These are phyloP conservation scores for Penicillium waksmanii DNA, from an alignment of 495 filamentous ascomycete genomes.

Conservation along the genomic window DNA sequence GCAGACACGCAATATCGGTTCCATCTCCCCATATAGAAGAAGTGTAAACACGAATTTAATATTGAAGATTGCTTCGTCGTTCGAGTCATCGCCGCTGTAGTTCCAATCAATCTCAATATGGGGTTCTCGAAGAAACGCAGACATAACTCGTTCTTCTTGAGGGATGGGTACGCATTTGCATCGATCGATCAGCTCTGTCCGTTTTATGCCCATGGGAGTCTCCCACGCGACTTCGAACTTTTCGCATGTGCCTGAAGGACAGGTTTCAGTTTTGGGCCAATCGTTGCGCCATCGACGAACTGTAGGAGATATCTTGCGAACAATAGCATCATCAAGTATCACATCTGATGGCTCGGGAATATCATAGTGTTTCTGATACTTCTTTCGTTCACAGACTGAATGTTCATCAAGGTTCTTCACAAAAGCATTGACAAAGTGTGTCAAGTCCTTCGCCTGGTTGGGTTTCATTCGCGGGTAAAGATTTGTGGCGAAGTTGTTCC, in stretches of 20 bases:
- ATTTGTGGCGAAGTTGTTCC: constrained; percentile 6
- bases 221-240: background rate
- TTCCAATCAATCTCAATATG: constrained; percentile 4
- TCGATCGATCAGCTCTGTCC: background rate
- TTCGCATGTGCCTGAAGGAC: background rate
- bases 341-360: background rate
- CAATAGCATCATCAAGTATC: background rate
- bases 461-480: constrained; percentile 19
- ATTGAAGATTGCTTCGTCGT: constrained; percentile 15
- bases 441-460: constrained; percentile 23
- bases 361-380: constrained; percentile 18
- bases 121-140: constrained; percentile 16
- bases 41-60: constrained; percentile 27
- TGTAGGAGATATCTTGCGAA: background rate
- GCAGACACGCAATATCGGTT: constrained; percentile 23
- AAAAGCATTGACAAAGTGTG: constrained; percentile 22
- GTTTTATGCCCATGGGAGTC: background rate
- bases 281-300: background rate
- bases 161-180: constrained; percentile 12
- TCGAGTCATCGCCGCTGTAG: background rate
- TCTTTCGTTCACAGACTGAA: constrained; percentile 24
- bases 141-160: constrained; percentile 16
- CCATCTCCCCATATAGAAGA: constrained; percentile 29
- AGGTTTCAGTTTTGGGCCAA: background rate
- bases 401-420: constrained; percentile 20